These are phyloP conservation scores for Gynostemma pentaphyllum DNA, from an alignment of 306 rosid species.

Conservation along the genomic window DNA sequence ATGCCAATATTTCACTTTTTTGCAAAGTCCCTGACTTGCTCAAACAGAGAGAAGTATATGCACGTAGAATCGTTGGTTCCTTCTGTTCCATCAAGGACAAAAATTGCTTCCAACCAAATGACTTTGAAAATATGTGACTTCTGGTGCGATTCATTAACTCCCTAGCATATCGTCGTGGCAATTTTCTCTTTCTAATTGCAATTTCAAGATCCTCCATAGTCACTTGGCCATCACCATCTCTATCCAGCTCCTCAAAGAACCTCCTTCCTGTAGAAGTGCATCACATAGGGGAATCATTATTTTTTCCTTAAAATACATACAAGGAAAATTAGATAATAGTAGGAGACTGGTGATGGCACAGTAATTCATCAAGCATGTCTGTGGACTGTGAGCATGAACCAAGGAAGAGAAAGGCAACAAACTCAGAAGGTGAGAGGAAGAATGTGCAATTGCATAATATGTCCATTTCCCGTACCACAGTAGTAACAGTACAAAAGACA, in stretches of 20 bases:
- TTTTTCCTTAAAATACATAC: background rate
- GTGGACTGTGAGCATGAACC: background rate
- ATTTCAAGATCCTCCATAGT: conserved; percentile 86
- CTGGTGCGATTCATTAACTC: conserved; percentile 90
- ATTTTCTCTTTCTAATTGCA: conserved; percentile 82
- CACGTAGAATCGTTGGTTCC: conserved; percentile 98
- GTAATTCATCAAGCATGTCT: background rate
- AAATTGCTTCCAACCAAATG: conserved; percentile 96
- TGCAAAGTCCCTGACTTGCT: conserved; percentile 96
- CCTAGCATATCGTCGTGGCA: conserved; percentile 92
- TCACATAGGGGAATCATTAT: background rate
- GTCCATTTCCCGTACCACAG: background rate
- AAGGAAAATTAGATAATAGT: background rate
- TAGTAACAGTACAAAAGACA: background rate
- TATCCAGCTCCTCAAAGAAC: conserved; percentile 96
- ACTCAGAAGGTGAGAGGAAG: background rate
- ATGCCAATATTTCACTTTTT: conserved; percentile 85
- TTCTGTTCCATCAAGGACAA: conserved; percentile 92
- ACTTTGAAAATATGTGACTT: conserved; percentile 87
- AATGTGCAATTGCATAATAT: background rate
- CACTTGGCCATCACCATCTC: conserved; percentile 97
- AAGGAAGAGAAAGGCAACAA: background rate
- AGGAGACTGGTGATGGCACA: background rate
- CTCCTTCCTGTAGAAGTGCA: conserved; percentile 60
- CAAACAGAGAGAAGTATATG: conserved; percentile 91